Conservation (phyloP, 495 filamentous ascomycete genomes). For the Lepidopterella palustris region DNA sequence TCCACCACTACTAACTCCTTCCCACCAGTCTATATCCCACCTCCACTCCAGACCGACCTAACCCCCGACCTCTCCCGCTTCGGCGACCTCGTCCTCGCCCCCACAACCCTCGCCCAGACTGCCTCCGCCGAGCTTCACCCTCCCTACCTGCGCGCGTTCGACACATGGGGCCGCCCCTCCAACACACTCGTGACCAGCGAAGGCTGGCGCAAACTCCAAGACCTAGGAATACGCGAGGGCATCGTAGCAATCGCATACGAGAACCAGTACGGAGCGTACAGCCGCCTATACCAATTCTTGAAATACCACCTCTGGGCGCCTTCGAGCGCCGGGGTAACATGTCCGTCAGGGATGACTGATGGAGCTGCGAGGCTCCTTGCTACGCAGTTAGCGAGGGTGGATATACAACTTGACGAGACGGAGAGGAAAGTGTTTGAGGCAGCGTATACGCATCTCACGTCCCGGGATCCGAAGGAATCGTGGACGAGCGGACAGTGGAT, state of each 20-base stretch:
- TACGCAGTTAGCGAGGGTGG: slow-evolving; percentile 41
- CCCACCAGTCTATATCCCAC: neutral
- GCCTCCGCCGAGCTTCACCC: slow-evolving; percentile 54
- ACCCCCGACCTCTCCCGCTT: slow-evolving; percentile 11
- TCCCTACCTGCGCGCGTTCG: slow-evolving; percentile 47
- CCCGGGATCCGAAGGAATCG: slow-evolving; percentile 49
- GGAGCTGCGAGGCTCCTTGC: slow-evolving; percentile 59
- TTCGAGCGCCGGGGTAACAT: slow-evolving; percentile 56
- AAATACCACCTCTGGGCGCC: slow-evolving; percentile 61
- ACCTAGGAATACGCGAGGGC: slow-evolving; percentile 48
- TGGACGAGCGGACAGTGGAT: slow-evolving; percentile 86
- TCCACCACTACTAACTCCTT: neutral
- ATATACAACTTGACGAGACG: slow-evolving; percentile 17
- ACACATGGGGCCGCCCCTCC: slow-evolving; percentile 41
- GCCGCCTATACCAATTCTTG: slow-evolving; percentile 49
- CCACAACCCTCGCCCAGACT: slow-evolving; percentile 44
- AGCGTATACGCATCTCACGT: slow-evolving; percentile 47
- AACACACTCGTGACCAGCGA: slow-evolving; percentile 48
- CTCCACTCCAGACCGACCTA: neutral
- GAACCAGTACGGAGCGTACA: slow-evolving; percentile 37
- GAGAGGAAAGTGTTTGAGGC: slow-evolving; percentile 43
- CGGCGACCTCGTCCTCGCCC: slow-evolving; percentile 22
- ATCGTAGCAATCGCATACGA: slow-evolving; percentile 53
- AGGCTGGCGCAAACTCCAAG: slow-evolving; percentile 52
- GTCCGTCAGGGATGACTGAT: slow-evolving; percentile 65